These are phyloP conservation scores for Myxozyma monticola DNA, from an alignment of 805 yeast species.

Conservation along the genomic window DNA sequence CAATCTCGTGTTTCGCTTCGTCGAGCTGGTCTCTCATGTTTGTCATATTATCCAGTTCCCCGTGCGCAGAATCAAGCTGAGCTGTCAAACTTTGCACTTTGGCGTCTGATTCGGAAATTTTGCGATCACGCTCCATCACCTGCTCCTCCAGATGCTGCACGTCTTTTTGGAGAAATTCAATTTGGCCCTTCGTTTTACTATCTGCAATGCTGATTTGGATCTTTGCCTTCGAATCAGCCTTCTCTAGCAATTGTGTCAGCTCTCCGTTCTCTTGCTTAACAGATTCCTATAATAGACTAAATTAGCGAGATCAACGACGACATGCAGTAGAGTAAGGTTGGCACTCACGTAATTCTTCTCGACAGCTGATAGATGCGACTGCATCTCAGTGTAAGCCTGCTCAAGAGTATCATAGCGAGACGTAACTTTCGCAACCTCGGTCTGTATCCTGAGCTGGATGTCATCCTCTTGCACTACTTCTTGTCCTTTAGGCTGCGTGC, in stretches of 20 bases:
- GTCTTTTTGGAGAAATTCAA: slow-evolving; percentile 23
- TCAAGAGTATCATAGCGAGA: slow-evolving; percentile 12
- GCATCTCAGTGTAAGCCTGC: slow-evolving; percentile 9
- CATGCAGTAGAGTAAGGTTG: background rate
- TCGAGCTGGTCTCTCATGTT: slow-evolving; percentile 19
- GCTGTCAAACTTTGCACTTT: slow-evolving; percentile 1
- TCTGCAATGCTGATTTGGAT: slow-evolving; percentile 20
- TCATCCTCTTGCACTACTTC: background rate
- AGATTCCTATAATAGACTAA: background rate
- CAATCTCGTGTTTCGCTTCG: slow-evolving; percentile 26
- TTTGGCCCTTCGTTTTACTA: slow-evolving; percentile 15
- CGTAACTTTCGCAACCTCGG: slow-evolving; percentile 1
- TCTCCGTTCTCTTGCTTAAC: slow-evolving; percentile 5
- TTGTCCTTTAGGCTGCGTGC: background rate
- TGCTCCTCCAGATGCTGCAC: slow-evolving; percentile 27
- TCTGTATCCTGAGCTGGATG: background rate
- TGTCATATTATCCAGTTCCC: slow-evolving; percentile 9
- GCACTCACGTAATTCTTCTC: slow-evolving; percentile 5
- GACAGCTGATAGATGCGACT: slow-evolving; percentile 8
- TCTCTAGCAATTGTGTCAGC: background rate
- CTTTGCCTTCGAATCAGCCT: slow-evolving; percentile 3
- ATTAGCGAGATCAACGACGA: background rate
- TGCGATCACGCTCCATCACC: slow-evolving; percentile 11
- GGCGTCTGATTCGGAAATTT: slow-evolving; percentile 12
- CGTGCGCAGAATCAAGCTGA: slow-evolving; percentile 16